A percentile compares a stretch with the other conserved stretches of the same genome.
phyloP scores from a whole-genome alignment of 306 rosid species.

The Benincasa hispida region DNA sequence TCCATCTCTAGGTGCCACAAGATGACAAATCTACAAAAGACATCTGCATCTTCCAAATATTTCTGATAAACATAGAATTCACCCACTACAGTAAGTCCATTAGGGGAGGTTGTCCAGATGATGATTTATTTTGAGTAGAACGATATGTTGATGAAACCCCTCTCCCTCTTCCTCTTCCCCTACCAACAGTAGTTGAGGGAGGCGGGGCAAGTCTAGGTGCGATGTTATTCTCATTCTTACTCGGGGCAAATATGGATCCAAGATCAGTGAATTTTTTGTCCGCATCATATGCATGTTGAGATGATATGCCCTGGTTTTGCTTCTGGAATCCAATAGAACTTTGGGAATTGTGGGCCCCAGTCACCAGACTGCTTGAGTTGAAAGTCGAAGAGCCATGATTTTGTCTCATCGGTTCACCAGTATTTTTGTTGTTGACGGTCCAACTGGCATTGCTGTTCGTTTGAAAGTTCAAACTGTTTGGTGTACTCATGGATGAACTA shows the following conservation, averaged over 20 bases:
- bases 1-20: slow-evolving; percentile 21
- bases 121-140: slow-evolving; percentile 39
- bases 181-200: slow-evolving; percentile 66
- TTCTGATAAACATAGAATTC: slow-evolving; percentile 6
- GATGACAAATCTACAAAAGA: slow-evolving; percentile 19
- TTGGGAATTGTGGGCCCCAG: slow-evolving; percentile 27
- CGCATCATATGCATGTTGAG: slow-evolving; percentile 25
- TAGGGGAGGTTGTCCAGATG: slow-evolving; percentile 59
- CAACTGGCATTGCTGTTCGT: slow-evolving; percentile 29
- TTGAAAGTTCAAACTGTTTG: slow-evolving; percentile 41
- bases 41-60: slow-evolving; percentile 16
- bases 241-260: slow-evolving; percentile 71
- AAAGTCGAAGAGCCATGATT: slow-evolving; percentile 34
- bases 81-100: slow-evolving; percentile 68
- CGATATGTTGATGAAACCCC: slow-evolving; percentile 33
- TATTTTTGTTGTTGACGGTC: slow-evolving; percentile 38
- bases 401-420: slow-evolving; percentile 26
- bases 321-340: slow-evolving; percentile 49
- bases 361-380: slow-evolving; percentile 22
- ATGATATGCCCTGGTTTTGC: slow-evolving; percentile 37
- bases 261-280: slow-evolving; percentile 45
- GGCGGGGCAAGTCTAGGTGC: slow-evolving; percentile 90
- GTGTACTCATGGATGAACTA: slow-evolving; percentile 31
- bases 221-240: slow-evolving; percentile 43
- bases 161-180: slow-evolving; percentile 91